Evolutionary conservation across 768 basidiomycete species (phyloP).

Genomic region (Amanita rimosa): DNA sequence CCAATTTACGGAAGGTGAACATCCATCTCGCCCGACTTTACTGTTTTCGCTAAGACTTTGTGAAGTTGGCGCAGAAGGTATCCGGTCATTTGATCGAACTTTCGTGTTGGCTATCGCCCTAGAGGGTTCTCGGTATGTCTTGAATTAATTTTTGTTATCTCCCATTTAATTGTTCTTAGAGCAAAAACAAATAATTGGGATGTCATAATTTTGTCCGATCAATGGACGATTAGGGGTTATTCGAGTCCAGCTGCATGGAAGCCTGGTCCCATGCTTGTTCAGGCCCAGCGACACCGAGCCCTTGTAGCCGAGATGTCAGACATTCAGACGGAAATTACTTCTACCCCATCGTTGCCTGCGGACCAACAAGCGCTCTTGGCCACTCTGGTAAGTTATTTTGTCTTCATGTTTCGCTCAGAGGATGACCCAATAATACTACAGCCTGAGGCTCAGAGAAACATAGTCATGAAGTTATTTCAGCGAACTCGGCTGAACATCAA

Average conservation of each 20-base stretch:
- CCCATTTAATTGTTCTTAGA: slow-evolving; percentile 22
- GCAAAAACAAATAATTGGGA: slow-evolving; percentile 85
- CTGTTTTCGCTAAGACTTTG: not conserved
- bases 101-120: slow-evolving; percentile 79
- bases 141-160: not conserved
- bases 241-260: slow-evolving; percentile 75
- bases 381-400: slow-evolving; percentile 38
- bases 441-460: slow-evolving; percentile 59
- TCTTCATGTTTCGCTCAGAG: slow-evolving; percentile 7
- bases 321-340: slow-evolving; percentile 13
- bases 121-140: slow-evolving; percentile 71
- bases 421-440: slow-evolving; percentile 15
- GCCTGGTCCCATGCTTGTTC: slow-evolving; percentile 63
- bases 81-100: slow-evolving; percentile 89
- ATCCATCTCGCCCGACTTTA: slow-evolving; percentile 21
- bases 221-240: slow-evolving; percentile 74
- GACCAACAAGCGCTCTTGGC: slow-evolving; percentile 41
- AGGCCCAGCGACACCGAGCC: slow-evolving; percentile 26
- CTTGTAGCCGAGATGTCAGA: slow-evolving; percentile 17
- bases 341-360: slow-evolving; percentile 20
- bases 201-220: slow-evolving; percentile 82
- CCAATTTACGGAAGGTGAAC: slow-evolving; percentile 77
- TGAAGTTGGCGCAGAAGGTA: slow-evolving; percentile 41
- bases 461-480: slow-evolving; percentile 60
- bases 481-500: slow-evolving; percentile 71